Evolutionary conservation across 306 rosid genomes (phyloP).

Genomic region (Pyrus bretschneideri): DNA sequence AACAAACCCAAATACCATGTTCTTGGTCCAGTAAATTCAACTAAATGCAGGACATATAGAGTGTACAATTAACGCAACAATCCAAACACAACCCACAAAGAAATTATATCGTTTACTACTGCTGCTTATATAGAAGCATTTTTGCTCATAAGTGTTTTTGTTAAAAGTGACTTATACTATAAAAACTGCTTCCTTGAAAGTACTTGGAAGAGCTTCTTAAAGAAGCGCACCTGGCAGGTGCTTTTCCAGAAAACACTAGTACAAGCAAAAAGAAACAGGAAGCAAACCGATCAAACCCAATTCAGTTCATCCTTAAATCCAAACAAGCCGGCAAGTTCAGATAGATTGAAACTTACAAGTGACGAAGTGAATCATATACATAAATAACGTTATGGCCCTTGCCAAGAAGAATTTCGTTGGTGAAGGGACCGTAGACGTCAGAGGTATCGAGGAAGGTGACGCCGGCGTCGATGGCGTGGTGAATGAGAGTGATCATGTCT

Average conservation of each 20-base stretch:
- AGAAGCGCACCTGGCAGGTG: neutral
- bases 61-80: neutral
- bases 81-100: neutral
- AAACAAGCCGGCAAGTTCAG: neutral
- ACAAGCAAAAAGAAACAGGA: neutral
- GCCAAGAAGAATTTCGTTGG: slow-evolving; percentile 49
- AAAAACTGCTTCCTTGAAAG: too few species aligned
- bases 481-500: slow-evolving; percentile 54
- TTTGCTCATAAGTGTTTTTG: too few species aligned
- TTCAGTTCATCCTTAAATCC: neutral
- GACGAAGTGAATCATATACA: neutral
- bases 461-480: slow-evolving; percentile 38
- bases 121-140: too few species aligned
- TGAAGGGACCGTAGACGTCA: slow-evolving; percentile 40
- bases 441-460: slow-evolving; percentile 57
- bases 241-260: neutral
- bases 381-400: slow-evolving; percentile 8
- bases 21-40: neutral
- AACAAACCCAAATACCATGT: neutral
- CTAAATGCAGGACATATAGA: too few species aligned
- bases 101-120: too few species aligned
- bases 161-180: too few species aligned
- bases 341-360: neutral
- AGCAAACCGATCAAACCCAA: neutral
- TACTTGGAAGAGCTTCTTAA: too few species aligned